These are phyloP conservation scores for Suillus tomentosus DNA, from an alignment of 768 basidiomycete species.

Conservation along the genomic window DNA sequence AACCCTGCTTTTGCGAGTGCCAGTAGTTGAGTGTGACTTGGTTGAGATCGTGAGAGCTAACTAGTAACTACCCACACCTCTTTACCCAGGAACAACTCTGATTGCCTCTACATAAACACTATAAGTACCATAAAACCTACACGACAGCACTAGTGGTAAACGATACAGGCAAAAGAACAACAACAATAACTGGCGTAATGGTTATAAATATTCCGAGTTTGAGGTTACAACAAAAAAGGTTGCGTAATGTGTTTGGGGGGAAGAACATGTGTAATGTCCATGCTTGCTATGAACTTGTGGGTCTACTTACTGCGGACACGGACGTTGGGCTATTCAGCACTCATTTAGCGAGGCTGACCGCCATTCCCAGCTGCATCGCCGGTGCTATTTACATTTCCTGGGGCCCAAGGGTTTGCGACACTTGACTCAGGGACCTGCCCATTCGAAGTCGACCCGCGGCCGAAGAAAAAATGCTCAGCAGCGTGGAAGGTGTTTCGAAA, in stretches of 20 bases:
- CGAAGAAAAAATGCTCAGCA: constrained; percentile 72
- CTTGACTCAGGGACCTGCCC: constrained; percentile 5
- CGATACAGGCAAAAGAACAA: constrained; percentile 9
- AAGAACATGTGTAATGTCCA: neutral
- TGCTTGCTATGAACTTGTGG: constrained; percentile 6
- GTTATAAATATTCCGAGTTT: constrained; percentile 10
- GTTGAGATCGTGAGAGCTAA: constrained; percentile 4
- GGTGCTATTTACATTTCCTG: constrained; percentile 23
- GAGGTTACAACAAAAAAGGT: constrained; percentile 4
- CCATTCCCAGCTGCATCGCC: constrained; percentile 22
- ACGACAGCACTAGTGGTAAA: constrained; percentile 2
- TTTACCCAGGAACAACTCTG: neutral
- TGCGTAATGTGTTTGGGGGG: neutral
- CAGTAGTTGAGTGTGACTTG: neutral
- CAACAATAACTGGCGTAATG: constrained; percentile 5
- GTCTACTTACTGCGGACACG: constrained; percentile 1
- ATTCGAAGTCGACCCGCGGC: constrained; percentile 43
- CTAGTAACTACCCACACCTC: neutral
- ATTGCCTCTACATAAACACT: constrained; percentile 5
- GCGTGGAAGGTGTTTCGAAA: constrained; percentile 67
- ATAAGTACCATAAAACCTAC: constrained; percentile 7
- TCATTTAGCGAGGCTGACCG: constrained; percentile 25
- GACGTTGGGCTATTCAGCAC: neutral
- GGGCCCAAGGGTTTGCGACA: constrained; percentile 7
- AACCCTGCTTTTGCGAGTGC: neutral